A percentile compares a stretch with the other conserved stretches of the same genome.
phyloP scores from a whole-genome alignment of 2,329 filamentous ascomycete genomes.

The Xylaria sp. region DNA sequence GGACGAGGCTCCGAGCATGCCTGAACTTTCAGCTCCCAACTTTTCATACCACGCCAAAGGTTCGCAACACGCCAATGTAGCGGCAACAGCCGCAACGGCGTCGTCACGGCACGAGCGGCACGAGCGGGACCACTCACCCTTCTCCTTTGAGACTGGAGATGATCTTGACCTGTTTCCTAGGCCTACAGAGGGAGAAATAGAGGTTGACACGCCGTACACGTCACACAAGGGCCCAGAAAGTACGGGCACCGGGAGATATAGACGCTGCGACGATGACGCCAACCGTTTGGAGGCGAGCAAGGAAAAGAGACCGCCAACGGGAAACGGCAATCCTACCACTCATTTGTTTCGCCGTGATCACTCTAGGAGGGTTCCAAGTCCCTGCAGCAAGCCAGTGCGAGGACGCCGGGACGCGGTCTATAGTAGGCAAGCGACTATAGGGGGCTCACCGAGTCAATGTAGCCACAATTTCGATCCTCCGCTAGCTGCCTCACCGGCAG shows the following conservation, averaged over 20 bases:
- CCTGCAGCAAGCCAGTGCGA: not conserved
- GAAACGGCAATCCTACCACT: not conserved
- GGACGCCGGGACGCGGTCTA: not conserved
- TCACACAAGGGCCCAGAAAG: constrained; percentile 8
- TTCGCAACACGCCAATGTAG: not conserved
- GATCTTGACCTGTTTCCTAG: constrained; percentile 28
- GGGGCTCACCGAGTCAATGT: constrained; percentile 11
- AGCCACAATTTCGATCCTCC: not conserved
- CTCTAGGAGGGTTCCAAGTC: not conserved
- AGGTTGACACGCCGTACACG: not conserved
- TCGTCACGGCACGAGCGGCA: constrained; percentile 29
- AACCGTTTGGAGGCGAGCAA: constrained; percentile 3
- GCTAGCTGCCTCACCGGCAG: not conserved
- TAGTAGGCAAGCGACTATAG: not conserved
- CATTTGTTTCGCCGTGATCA: not conserved
- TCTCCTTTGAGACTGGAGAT: constrained; percentile 44
- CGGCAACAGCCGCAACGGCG: not conserved
- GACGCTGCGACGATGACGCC: not conserved
- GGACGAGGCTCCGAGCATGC: not conserved
- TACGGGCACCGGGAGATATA: not conserved
- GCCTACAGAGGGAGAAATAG: not conserved
- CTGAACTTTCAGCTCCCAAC: not conserved
- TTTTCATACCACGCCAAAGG: no score
- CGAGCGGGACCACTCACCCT: constrained; percentile 32
- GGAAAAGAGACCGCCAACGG: constrained; percentile 6